Conservation (phyloP, 1,284 basidiomycete genomes). For the Rhodotorula sp. region DNA sequence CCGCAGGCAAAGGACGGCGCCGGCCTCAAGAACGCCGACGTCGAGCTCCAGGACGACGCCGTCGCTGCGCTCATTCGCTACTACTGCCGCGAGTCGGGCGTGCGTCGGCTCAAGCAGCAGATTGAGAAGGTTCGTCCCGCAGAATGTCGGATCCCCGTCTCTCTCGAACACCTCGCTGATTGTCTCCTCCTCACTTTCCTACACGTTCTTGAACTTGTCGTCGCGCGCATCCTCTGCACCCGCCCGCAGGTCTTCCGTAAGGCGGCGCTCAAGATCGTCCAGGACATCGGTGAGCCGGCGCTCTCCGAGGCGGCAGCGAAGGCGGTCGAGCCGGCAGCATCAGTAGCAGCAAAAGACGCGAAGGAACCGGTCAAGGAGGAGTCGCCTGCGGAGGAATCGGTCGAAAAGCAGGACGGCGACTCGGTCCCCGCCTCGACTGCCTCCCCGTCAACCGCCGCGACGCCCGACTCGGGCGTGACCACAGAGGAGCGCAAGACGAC, state of each 20-base stretch:
- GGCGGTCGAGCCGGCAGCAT: constrained; percentile 38
- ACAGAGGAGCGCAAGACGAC: constrained; percentile 53
- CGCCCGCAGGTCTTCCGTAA: constrained; percentile 90
- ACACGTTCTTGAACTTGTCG: neutral
- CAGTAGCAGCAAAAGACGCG: neutral
- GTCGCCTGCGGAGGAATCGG: constrained; percentile 2
- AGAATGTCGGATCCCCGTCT: too few relatives aligned
- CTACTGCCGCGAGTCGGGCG: constrained; percentile 95
- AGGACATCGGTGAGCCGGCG: constrained; percentile 83
- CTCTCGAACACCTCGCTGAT: neutral
- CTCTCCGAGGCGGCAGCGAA: constrained; percentile 69
- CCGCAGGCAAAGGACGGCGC: constrained; percentile 92
- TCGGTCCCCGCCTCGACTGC: constrained; percentile 18
- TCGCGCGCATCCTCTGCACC: neutral
- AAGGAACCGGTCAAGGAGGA: neutral
- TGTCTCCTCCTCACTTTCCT: neutral
- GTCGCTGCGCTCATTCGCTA: constrained; percentile 92
- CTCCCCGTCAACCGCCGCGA: constrained; percentile 24
- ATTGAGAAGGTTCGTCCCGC: constrained; percentile 75
- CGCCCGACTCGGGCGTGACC: constrained; percentile 39
- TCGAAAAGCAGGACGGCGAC: constrained; percentile 41
- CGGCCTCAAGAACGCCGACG: constrained; percentile 81
- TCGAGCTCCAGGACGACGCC: constrained; percentile 71
- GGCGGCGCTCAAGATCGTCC: constrained; percentile 87
- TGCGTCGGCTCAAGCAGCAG: constrained; percentile 87